Conservation (phyloP, 2,329 filamentous ascomycete genomes). For the Fusarium paranaense region DNA sequence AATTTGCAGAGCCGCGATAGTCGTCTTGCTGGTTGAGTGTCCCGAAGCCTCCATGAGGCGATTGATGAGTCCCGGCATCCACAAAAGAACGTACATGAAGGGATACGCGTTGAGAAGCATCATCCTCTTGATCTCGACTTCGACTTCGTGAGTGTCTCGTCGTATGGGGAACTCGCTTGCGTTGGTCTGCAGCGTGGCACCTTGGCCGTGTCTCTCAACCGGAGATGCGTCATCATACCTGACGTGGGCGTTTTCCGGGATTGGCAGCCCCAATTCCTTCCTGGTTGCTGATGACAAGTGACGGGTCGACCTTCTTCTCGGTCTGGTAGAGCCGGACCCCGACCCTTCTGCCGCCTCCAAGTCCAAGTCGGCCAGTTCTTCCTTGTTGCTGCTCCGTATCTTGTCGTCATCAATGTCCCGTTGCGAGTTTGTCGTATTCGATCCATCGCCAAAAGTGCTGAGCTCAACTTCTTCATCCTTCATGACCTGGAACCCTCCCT, state of each 20-base stretch:
- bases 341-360: neutral
- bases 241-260: neutral
- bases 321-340: neutral
- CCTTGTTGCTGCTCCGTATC: neutral
- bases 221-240: neutral
- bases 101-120: constrained; percentile 42
- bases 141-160: constrained; percentile 23
- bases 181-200: constrained; percentile 29
- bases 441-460: constrained; percentile 1
- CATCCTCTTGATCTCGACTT: constrained; percentile 40
- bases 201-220: neutral
- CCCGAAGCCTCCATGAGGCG: constrained; percentile 37
- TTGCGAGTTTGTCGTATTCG: neutral
- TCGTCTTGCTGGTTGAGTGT: constrained; percentile 13
- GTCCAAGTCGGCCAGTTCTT: neutral
- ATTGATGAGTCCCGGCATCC: constrained; percentile 39
- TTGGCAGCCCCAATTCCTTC: neutral
- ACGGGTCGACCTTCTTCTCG: neutral
- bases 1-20: constrained; percentile 26
- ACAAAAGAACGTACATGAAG: constrained; percentile 39
- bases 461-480: constrained; percentile 28
- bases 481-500: constrained; percentile 17
- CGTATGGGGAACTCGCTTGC: constrained; percentile 40
- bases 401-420: neutral
- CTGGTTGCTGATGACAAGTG: neutral